Evolutionary conservation across 1,284 basidiomycete genomes (phyloP).

Genomic region (Peniophora sp.): DNA sequence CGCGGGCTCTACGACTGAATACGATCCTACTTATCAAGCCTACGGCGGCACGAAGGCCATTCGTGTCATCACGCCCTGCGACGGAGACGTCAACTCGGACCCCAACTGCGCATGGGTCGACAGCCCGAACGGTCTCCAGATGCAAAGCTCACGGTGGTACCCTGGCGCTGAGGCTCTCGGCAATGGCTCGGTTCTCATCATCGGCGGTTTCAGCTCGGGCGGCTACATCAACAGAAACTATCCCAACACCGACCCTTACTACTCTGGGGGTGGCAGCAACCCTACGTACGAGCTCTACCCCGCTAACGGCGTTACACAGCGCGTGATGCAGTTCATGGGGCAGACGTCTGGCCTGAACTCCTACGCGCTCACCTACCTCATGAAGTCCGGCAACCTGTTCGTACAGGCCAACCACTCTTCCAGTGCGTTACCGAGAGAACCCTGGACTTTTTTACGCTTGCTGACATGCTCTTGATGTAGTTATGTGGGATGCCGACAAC

Average conservation of each 20-base stretch:
- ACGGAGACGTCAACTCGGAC: constrained; percentile 1
- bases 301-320: constrained; percentile 25
- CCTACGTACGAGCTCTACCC: constrained; percentile 43
- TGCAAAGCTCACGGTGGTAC: constrained; percentile 12
- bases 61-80: constrained; percentile 32
- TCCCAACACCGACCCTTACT: constrained; percentile 13
- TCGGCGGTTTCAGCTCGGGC: constrained; percentile 9
- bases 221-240: constrained; percentile 16
- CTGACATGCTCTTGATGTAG: too few relatives aligned
- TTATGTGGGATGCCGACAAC: constrained; percentile 39
- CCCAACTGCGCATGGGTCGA: constrained; percentile 35
- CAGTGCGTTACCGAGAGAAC: too few relatives aligned
- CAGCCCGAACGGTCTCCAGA: constrained; percentile 16
- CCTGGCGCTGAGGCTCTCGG: constrained; percentile 11
- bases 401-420: constrained; percentile 80
- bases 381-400: constrained; percentile 62
- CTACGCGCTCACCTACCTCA: constrained; percentile 45
- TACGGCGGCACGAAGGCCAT: constrained; percentile 18
- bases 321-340: constrained; percentile 38
- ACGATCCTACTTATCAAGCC: constrained; percentile 13
- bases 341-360: constrained; percentile 45
- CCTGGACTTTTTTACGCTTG: too few relatives aligned
- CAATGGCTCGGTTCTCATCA: constrained; percentile 12
- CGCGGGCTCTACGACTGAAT: constrained; percentile 7
- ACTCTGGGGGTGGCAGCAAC: constrained; percentile 10